A percentile compares a stretch with the other conserved stretches of the same genome.
Conservation (phyloP, 2,329 filamentous ascomycete genomes). For the Thielaviopsis euricoi region DNA sequence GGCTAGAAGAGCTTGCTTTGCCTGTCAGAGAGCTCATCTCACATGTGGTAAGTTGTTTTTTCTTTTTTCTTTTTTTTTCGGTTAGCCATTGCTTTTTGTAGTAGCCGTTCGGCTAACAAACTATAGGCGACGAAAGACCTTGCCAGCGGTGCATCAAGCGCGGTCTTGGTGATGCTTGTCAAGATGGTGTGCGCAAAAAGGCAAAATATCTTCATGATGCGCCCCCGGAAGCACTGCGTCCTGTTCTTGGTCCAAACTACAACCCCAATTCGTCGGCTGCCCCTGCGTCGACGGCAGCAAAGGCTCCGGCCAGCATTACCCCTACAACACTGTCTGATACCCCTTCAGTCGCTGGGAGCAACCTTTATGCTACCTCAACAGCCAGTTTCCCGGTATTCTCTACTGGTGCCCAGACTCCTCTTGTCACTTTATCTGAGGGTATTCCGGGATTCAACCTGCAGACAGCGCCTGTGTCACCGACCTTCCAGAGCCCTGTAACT, state of each 20-base stretch:
- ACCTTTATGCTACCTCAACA: slow-evolving; percentile 32
- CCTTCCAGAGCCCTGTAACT: slow-evolving; percentile 36
- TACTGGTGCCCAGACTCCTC: slow-evolving; percentile 25
- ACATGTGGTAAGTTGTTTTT: slow-evolving; percentile 83
- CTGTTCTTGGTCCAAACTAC: slow-evolving; percentile 60
- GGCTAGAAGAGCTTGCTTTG: slow-evolving; percentile 85
- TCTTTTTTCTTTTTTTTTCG: too few relatives aligned
- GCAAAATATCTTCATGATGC: slow-evolving; percentile 98
- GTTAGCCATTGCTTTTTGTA: slow-evolving; percentile 3
- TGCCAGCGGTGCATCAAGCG: slow-evolving; percentile 91
- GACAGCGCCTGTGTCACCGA: slow-evolving; percentile 58
- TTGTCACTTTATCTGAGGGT: slow-evolving; percentile 28
- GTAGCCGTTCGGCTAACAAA: slow-evolving; percentile 2
- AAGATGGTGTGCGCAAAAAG: slow-evolving; percentile 95
- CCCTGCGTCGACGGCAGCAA: slow-evolving; percentile 13
- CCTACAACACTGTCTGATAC: slow-evolving; percentile 31
- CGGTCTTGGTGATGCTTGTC: slow-evolving; percentile 75
- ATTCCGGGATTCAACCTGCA: slow-evolving; percentile 41
- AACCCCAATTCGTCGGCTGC: slow-evolving; percentile 33
- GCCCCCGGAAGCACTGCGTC: slow-evolving; percentile 71
- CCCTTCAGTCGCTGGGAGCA: slow-evolving; percentile 23
- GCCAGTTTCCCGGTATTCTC: slow-evolving; percentile 37
- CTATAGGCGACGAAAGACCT: slow-evolving; percentile 76
- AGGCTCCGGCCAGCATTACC: background rate
- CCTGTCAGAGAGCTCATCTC: slow-evolving; percentile 90